Evolutionary conservation across 1,284 basidiomycete species (phyloP).

Genomic region (Trichosporon sp.): DNA sequence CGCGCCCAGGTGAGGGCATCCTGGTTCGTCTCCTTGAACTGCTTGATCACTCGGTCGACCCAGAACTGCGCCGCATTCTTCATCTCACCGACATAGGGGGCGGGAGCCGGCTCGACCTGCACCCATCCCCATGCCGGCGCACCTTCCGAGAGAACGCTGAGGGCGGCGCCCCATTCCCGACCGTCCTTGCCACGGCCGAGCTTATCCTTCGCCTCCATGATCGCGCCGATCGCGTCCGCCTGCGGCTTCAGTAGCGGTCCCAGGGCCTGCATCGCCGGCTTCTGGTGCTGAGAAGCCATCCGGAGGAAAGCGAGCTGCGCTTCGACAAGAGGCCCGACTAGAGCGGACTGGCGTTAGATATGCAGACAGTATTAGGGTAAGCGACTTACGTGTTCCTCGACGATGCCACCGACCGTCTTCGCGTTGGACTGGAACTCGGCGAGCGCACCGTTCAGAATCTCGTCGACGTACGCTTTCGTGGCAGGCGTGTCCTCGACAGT

Average conservation of each 20-base stretch:
- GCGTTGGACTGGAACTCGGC: constrained; percentile 69
- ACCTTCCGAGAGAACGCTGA: constrained; percentile 76
- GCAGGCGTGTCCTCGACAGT: constrained; percentile 55
- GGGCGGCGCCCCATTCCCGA: constrained; percentile 73
- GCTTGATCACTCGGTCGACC: constrained; percentile 84
- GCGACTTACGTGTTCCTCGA: constrained; percentile 69
- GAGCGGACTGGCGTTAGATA: constrained; percentile 54
- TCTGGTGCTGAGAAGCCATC: constrained; percentile 66
- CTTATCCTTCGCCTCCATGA: constrained; percentile 74
- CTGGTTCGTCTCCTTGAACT: constrained; percentile 89
- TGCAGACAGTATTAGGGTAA: not conserved
- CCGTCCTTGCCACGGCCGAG: constrained; percentile 62
- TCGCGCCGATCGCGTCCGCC: constrained; percentile 65
- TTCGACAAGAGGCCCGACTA: constrained; percentile 65
- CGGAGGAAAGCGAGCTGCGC: constrained; percentile 66
- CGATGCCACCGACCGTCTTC: constrained; percentile 64
- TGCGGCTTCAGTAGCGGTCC: constrained; percentile 61
- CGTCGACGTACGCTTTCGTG: constrained; percentile 68
- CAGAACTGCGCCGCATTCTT: constrained; percentile 89
- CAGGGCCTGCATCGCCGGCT: constrained; percentile 56
- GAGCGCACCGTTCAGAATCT: constrained; percentile 64
- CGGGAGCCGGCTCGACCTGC: constrained; percentile 61
- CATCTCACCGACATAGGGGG: constrained; percentile 71
- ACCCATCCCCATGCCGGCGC: constrained; percentile 90
- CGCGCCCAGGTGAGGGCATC: constrained; percentile 86